Conservation (phyloP, 2,329 filamentous ascomycete species). For the Arthrocladium fulminans region DNA sequence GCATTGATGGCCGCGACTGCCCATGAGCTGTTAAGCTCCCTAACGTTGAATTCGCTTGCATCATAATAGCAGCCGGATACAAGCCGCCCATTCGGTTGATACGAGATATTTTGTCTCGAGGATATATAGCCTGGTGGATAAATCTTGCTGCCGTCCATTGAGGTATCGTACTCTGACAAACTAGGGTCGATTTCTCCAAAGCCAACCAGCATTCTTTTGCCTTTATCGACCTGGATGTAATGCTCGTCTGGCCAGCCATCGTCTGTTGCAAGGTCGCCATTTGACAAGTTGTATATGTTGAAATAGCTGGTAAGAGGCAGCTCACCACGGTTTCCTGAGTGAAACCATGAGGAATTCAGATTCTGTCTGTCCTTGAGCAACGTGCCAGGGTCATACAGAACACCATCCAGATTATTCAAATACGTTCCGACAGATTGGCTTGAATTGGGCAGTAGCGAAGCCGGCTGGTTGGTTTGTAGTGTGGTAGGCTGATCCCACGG, state of each 20-base stretch:
- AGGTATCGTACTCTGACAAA: slow-evolving; percentile 48
- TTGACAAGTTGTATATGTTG: slow-evolving; percentile 29
- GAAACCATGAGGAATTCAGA: slow-evolving; percentile 52
- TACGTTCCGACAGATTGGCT: slow-evolving; percentile 40
- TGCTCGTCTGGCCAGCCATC: slow-evolving; percentile 58
- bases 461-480: slow-evolving; percentile 34
- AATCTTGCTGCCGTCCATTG: slow-evolving; percentile 41
- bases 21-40: slow-evolving; percentile 47
- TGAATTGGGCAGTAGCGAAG: slow-evolving; percentile 36
- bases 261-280: slow-evolving; percentile 37
- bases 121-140: slow-evolving; percentile 42
- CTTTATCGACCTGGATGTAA: slow-evolving; percentile 46
- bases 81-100: slow-evolving; percentile 34
- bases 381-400: slow-evolving; percentile 45
- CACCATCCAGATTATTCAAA: slow-evolving; percentile 32
- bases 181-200: slow-evolving; percentile 51
- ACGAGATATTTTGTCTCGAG: slow-evolving; percentile 4
- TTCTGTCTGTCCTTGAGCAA: slow-evolving; percentile 46
- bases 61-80: slow-evolving; percentile 48
- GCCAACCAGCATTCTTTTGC: slow-evolving; percentile 46
- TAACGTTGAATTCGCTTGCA: slow-evolving; percentile 32
- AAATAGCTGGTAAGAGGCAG: slow-evolving; percentile 47
- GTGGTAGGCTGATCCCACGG: slow-evolving; percentile 34
- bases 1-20: slow-evolving; percentile 28
- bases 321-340: slow-evolving; percentile 25